A percentile compares a stretch with the other conserved stretches of the same genome.
These are phyloP conservation scores for Boletellus sp. DNA, from an alignment of 768 basidiomycete genomes.

Conservation along the genomic window DNA sequence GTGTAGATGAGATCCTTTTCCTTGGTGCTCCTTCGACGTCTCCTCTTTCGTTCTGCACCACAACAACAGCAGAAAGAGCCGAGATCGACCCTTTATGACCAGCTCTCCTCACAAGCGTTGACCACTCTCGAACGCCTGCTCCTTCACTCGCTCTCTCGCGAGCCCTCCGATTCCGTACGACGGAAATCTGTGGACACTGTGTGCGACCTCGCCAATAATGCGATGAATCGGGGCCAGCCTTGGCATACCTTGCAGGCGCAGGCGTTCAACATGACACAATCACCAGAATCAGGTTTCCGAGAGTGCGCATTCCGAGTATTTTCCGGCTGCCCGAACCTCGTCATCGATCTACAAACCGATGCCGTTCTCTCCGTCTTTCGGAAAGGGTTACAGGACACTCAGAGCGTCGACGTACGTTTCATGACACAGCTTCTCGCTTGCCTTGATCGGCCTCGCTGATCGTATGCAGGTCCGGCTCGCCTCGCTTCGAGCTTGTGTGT, in stretches of 20 bases:
- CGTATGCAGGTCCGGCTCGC: slow-evolving; percentile 62
- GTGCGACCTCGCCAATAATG: slow-evolving; percentile 70
- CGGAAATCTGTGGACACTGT: slow-evolving; percentile 72
- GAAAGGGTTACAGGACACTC: slow-evolving; percentile 61
- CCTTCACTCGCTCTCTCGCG: slow-evolving; percentile 64
- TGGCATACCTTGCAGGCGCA: slow-evolving; percentile 81
- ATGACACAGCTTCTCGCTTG: neutral
- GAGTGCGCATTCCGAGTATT: slow-evolving; percentile 71
- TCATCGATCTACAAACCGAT: slow-evolving; percentile 73
- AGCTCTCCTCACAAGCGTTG: slow-evolving; percentile 62
- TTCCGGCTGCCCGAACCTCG: slow-evolving; percentile 68
- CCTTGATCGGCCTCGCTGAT: neutral
- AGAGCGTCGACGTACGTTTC: slow-evolving; percentile 57
- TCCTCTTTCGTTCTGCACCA: slow-evolving; percentile 64
- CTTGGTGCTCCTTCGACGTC: slow-evolving; percentile 71
- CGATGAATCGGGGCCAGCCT: slow-evolving; percentile 70
- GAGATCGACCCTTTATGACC: slow-evolving; percentile 71
- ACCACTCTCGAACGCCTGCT: slow-evolving; percentile 68
- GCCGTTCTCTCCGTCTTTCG: slow-evolving; percentile 64
- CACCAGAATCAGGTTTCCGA: slow-evolving; percentile 35
- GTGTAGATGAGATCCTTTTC: slow-evolving; percentile 82
- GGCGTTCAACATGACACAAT: slow-evolving; percentile 58
- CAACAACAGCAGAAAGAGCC: slow-evolving; percentile 33
- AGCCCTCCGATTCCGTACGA: slow-evolving; percentile 55
- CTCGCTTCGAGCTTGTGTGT: slow-evolving; percentile 64